Conservation (phyloP, 371 early-diverging fungal genomes). For the Mucor circinelloides region DNA sequence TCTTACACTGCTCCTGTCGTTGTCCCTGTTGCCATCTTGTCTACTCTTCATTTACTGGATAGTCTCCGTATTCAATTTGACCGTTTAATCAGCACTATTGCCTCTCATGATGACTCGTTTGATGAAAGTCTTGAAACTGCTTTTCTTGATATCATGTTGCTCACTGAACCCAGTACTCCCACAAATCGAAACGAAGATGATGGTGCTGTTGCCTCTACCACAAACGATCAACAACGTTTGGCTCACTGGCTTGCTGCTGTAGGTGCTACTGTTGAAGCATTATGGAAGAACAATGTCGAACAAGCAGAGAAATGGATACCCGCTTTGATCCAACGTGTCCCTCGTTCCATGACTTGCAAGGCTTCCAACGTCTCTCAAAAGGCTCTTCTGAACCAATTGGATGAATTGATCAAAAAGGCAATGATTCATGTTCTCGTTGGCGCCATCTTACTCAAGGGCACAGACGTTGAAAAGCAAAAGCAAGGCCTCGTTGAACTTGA, state of each 20-base stretch:
- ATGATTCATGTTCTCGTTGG: conserved; percentile 28
- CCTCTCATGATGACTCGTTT: conserved; percentile 12
- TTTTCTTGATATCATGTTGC: conserved; percentile 29
- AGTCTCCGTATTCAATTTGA: conserved; percentile 41
- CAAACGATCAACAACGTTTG: conserved; percentile 23
- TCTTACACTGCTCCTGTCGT: conserved; percentile 34
- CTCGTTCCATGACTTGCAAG: conserved; percentile 18
- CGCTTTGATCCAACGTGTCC: conserved; percentile 14
- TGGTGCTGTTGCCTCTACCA: conserved; percentile 10
- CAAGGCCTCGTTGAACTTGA: conserved; percentile 33
- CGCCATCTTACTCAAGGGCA: conserved; percentile 24
- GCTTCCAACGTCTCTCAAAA: conserved; percentile 16
- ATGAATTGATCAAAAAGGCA: conserved; percentile 21
- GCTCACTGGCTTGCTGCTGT: conserved; percentile 42
- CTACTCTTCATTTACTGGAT: conserved; percentile 37
- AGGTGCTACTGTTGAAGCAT: conserved; percentile 40
- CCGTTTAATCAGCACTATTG: conserved; percentile 36
- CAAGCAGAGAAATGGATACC: conserved; percentile 20
- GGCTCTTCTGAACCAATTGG: conserved; percentile 23
- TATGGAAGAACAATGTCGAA: conserved; percentile 34
- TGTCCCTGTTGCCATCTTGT: conserved; percentile 32
- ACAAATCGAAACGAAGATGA: conserved; percentile 15
- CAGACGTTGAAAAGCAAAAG: conserved; percentile 10
- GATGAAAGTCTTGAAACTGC: conserved; percentile 23
- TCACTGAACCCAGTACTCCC: conserved; percentile 20